Evolutionary conservation across 164 flowering plant genomes (phyloP).

Genomic region (Berberis vulgaris): DNA sequence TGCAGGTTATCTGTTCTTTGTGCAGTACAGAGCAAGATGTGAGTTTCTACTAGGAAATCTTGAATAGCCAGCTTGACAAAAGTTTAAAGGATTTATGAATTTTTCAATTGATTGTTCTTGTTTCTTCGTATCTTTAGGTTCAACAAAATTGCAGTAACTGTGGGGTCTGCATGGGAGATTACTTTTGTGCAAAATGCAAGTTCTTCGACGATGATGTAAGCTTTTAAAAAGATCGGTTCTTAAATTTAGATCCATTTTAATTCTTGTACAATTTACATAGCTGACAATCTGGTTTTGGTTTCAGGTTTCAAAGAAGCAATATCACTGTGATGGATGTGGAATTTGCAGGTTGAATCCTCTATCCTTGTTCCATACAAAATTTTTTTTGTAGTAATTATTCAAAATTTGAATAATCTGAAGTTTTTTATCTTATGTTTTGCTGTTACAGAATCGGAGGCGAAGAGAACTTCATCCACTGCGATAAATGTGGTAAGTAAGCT

Average conservation of each 20-base stretch:
- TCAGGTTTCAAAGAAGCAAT: conserved; percentile 82
- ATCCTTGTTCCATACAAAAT: neutral
- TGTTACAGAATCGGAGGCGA: conserved; percentile 55
- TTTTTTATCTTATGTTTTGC: neutral
- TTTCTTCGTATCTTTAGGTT: conserved; percentile 33
- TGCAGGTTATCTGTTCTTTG: too few species aligned
- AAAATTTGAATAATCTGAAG: neutral
- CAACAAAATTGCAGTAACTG: conserved; percentile 63
- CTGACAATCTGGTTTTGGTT: neutral
- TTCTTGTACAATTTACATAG: neutral
- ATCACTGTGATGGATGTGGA: conserved; percentile 87
- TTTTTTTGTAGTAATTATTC: neutral
- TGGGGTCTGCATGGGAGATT: conserved; percentile 84
- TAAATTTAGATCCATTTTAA: neutral
- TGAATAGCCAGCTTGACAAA: too few species aligned
- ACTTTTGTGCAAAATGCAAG: conserved; percentile 73
- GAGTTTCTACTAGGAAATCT: too few species aligned
- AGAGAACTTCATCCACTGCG: conserved; percentile 82
- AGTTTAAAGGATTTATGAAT: too few species aligned
- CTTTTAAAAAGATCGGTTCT: neutral
- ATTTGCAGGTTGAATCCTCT: conserved; percentile 52
- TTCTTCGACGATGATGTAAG: conserved; percentile 87
- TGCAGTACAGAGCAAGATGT: too few species aligned
- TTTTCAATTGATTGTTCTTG: conserved; percentile 1
- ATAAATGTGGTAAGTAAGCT: conserved; percentile 52